Percentiles rank a stretch among this genome's conserved stretches.
Evolutionary conservation across 108 stramenopile species (phyloP).

Genomic region (Bacterosira constricta): DNA sequence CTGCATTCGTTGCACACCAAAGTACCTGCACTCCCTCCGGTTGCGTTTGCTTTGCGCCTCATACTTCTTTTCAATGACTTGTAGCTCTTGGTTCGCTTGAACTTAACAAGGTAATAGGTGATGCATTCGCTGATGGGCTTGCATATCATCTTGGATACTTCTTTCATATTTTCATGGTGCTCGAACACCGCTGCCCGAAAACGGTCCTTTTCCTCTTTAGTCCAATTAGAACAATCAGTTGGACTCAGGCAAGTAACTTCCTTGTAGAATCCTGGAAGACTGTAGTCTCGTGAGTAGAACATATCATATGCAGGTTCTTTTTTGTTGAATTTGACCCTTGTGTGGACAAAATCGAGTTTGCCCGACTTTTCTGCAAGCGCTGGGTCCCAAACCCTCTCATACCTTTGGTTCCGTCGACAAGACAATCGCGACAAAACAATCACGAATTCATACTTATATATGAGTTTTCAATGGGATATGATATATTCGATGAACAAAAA

Average conservation of each 20-base stretch:
- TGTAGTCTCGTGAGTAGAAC: constrained; percentile 55
- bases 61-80: constrained; percentile 56
- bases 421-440: too few relatives aligned
- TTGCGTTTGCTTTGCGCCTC: constrained; percentile 20
- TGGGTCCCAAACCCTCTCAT: constrained; percentile 67
- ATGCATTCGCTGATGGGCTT: constrained; percentile 54
- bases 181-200: constrained; percentile 63
- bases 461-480: not conserved
- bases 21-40: constrained; percentile 12
- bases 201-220: constrained; percentile 54
- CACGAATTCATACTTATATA: not conserved
- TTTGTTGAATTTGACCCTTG: constrained; percentile 51
- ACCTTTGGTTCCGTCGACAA: too few relatives aligned
- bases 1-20: constrained; percentile 73
- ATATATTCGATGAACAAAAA: not conserved
- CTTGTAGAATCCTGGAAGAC: constrained; percentile 33
- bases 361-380: constrained; percentile 45
- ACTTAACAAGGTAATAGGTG: constrained; percentile 69
- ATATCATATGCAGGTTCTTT: constrained; percentile 58
- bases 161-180: constrained; percentile 61
- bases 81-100: constrained; percentile 73
- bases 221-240: constrained; percentile 69
- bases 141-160: constrained; percentile 48
- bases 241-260: constrained; percentile 36
- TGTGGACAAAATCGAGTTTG: constrained; percentile 52